Base-by-base conservation (phyloP, 805 yeast species). In the Kluyveromyces nonfermentans region DNA sequence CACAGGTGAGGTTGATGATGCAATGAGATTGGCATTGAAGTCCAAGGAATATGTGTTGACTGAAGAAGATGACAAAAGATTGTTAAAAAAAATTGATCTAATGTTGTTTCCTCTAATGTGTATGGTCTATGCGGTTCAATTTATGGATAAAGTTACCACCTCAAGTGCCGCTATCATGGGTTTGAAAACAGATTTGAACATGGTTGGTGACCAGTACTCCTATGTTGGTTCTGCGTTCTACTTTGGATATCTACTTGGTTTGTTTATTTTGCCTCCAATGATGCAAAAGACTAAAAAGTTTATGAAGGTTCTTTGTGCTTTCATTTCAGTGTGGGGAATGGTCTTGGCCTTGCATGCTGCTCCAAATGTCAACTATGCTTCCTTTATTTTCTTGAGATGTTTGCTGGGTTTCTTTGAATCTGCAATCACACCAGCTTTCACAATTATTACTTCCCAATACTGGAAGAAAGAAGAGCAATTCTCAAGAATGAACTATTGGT, bases 171-270 rank as follows among this genome's bases (percentile, higher is more conserved):
- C 77, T 12, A 68, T 75, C 35, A 63, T 70, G 68, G 78, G 75
- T 40, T 61, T 70, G 43, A 59, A 59, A 46, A 55, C 51, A 4
- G 76, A 66, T 44, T 60, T 67, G 48, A 60, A 60, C 49, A 73
- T 74, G 74, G 42, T 51, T 48, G 63, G 65, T 15, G 44, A 48
- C 15, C 52, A 66, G 52, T 69, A 73, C 53, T 53, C 73, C 42
- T 73, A 80, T 77, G 57, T 70, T n/a, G 75, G 80, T 10, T 67
- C 78, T 2, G 68, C 74, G 10, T 78, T 77, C 50, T 77, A 77
- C 51, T 54, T 81, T 28, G 87, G 86, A 2, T 81, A 79, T 54
- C 59, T 81, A 39, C 64, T 60, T 34, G 52, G 52, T 7, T 33
- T 47, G 14, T 45, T 52, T 22, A 22, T 41, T 14, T 39, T 49